phyloP scores from a whole-genome alignment of 2,329 filamentous ascomycete species.

The Blastomyces gilchristii region DNA sequence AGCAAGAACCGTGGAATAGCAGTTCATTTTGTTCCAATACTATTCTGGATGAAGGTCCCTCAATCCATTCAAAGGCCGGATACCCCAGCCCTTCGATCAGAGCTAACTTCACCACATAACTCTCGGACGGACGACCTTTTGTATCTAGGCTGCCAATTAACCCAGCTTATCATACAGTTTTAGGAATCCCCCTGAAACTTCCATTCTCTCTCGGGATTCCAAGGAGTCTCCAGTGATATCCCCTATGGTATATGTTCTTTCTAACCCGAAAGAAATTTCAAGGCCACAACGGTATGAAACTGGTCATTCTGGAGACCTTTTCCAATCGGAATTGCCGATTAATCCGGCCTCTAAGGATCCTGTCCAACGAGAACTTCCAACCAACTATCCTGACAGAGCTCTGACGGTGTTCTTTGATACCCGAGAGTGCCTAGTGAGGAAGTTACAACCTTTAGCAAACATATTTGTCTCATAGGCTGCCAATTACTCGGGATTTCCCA shows the following conservation, averaged over 20 bases:
- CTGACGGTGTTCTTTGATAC: neutral
- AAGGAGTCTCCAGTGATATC: neutral
- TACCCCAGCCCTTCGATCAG: neutral
- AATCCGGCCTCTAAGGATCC: slow-evolving; percentile 8
- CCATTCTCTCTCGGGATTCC: neutral
- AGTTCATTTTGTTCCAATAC: neutral
- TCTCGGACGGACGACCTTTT: slow-evolving; percentile 2
- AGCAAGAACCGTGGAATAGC: neutral
- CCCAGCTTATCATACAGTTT: neutral
- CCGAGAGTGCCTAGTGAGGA: neutral
- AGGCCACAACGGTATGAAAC: neutral
- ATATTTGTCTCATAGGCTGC: neutral
- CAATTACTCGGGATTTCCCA: neutral
- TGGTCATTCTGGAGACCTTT: slow-evolving; percentile 1
- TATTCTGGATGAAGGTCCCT: neutral
- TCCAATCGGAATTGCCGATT: slow-evolving; percentile 9
- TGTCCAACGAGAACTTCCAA: neutral
- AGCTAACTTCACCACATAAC: neutral
- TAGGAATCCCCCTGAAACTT: neutral
- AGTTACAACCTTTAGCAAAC: neutral
- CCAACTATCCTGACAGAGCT: neutral
- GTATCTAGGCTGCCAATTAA: neutral
- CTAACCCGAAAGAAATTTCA: neutral
- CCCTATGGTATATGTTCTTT: neutral
- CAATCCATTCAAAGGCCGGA: neutral